Evolutionary conservation across 2,329 filamentous ascomycete genomes (phyloP).

Genomic region (Botrytis elliptica): DNA sequence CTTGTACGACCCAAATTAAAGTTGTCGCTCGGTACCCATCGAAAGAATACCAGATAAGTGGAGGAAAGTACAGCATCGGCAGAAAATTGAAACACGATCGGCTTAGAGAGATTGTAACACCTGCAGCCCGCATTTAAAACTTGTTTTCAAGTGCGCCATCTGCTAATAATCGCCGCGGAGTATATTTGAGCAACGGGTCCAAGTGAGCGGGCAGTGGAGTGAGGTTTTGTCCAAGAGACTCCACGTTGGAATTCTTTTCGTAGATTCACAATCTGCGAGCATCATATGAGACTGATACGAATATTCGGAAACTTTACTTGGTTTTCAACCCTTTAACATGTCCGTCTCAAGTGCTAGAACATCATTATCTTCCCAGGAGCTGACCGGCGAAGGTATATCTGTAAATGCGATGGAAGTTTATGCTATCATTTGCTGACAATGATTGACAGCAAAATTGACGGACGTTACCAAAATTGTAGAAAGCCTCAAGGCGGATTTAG

Average conservation of each 20-base stretch:
- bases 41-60: background rate
- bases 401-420: background rate
- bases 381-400: conserved; percentile 32
- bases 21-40: background rate
- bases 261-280: background rate
- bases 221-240: background rate
- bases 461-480: conserved; percentile 65
- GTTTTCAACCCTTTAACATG: conserved; percentile 20
- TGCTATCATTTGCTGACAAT: conserved; percentile 23
- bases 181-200: background rate
- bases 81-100: background rate
- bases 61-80: background rate
- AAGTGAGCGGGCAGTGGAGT: background rate
- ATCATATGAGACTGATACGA: background rate
- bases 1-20: background rate
- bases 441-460: conserved; percentile 60
- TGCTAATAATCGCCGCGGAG: background rate
- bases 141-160: background rate
- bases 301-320: background rate
- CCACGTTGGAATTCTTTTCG: background rate
- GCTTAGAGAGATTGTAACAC: background rate
- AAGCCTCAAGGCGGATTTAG: conserved; percentile 61
- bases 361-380: conserved; percentile 28
- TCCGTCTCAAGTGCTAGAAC: conserved; percentile 24
- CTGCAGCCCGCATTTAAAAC: background rate